Conservation (phyloP, 2,329 filamentous ascomycete species). For the Aureobasidium sp. region DNA sequence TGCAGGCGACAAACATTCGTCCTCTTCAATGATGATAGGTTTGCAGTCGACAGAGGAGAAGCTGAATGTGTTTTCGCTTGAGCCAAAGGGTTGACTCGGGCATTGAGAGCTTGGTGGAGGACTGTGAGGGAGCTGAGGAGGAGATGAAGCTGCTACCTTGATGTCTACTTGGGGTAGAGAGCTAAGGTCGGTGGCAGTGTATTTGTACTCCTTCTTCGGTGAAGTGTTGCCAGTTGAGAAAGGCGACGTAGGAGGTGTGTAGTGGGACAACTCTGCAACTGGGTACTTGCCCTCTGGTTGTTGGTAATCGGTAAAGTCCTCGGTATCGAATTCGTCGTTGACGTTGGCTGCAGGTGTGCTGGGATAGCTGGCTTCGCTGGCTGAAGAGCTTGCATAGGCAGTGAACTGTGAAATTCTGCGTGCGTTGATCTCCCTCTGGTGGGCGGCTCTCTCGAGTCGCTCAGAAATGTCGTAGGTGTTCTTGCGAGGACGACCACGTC, state of each 20-base stretch:
- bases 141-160: background rate
- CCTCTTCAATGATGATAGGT: slow-evolving; percentile 8
- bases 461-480: slow-evolving; percentile 51
- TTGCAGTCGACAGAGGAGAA: slow-evolving; percentile 14
- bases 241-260: slow-evolving; percentile 15
- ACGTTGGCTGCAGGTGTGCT: slow-evolving; percentile 12
- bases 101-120: slow-evolving; percentile 9
- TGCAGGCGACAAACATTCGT: slow-evolving; percentile 10
- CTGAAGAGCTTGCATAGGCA: slow-evolving; percentile 12
- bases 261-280: background rate
- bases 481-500: slow-evolving; percentile 59
- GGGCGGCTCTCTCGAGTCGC: slow-evolving; percentile 47
- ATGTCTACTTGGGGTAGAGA: background rate
- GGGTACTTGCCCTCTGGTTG: slow-evolving; percentile 11
- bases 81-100: slow-evolving; percentile 3
- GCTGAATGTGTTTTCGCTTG: slow-evolving; percentile 9
- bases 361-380: slow-evolving; percentile 12
- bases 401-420: slow-evolving; percentile 12
- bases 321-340: slow-evolving; percentile 7
- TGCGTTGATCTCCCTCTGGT: slow-evolving; percentile 38
- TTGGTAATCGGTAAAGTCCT: slow-evolving; percentile 6
- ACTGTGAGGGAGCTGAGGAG: slow-evolving; percentile 2
- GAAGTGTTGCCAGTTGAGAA: slow-evolving; percentile 8
- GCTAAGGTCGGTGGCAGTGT: background rate
- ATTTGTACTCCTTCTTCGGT: slow-evolving; percentile 1